phyloP scores from a whole-genome alignment of 108 stramenopile genomes.

The Nannochloropsis oceanica region DNA sequence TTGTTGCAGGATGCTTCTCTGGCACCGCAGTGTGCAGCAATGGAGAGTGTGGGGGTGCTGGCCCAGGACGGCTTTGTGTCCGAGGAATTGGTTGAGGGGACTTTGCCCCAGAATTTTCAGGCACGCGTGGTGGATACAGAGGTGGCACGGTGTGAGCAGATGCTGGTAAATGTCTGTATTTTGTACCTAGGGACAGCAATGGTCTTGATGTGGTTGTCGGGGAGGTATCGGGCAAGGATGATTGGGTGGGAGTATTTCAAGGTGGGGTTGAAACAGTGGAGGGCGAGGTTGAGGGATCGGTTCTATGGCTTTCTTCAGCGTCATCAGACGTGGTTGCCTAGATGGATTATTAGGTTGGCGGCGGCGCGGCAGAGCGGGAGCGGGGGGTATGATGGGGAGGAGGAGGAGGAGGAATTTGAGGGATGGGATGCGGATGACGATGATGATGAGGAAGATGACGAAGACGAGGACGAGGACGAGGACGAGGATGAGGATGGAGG shows the following conservation, averaged over 20 bases:
- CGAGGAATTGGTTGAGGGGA: neutral
- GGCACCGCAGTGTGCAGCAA: neutral
- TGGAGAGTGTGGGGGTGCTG: neutral
- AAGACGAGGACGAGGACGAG: neutral
- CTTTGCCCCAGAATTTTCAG: neutral
- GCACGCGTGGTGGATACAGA: neutral
- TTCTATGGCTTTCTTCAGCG: neutral
- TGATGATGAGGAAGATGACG: neutral
- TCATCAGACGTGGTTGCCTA: neutral
- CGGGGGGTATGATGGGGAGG: neutral
- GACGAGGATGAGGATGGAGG: neutral
- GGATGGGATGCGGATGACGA: neutral
- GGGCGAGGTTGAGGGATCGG: neutral
- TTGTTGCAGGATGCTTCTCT: neutral
- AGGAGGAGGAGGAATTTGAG: neutral
- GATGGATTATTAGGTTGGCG: neutral
- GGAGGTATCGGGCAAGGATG: neutral
- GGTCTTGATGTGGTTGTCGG: neutral
- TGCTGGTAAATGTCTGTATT: neutral
- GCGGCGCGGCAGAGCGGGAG: neutral
- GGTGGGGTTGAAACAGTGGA: neutral
- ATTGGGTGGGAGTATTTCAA: neutral
- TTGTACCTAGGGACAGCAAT: neutral
- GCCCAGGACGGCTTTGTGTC: neutral
- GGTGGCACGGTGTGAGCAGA: neutral